These are phyloP conservation scores for Fraxinus paxiana DNA, from an alignment of 305 asterid species.

Conservation along the genomic window DNA sequence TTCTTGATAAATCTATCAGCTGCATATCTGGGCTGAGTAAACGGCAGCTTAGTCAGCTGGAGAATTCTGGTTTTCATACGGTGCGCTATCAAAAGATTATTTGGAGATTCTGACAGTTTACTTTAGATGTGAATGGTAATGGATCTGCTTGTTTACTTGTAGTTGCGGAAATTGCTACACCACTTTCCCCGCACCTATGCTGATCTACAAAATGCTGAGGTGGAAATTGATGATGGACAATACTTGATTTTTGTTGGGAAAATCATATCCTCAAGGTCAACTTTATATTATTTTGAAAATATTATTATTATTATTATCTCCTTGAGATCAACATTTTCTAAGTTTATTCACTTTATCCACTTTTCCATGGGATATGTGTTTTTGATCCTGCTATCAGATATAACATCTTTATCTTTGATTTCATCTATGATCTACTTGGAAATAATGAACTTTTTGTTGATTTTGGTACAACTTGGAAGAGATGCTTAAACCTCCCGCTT, in stretches of 20 bases:
- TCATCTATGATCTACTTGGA: background rate
- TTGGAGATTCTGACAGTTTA: constrained; percentile 1
- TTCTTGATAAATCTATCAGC: constrained; percentile 60
- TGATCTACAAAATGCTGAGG: constrained; percentile 80
- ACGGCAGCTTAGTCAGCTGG: constrained; percentile 58
- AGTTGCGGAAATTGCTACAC: constrained; percentile 82
- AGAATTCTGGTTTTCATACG: constrained; percentile 76
- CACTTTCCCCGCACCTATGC: constrained; percentile 97
- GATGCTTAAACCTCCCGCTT: background rate
- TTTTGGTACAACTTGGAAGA: background rate
- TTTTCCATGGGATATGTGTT: background rate
- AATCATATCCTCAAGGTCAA: constrained; percentile 72
- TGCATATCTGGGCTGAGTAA: constrained; percentile 66
- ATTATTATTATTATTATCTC: background rate
- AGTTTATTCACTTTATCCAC: background rate
- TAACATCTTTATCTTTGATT: background rate
- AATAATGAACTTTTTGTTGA: background rate
- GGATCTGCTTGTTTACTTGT: constrained; percentile 35
- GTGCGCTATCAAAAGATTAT: constrained; percentile 36
- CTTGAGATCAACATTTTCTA: background rate
- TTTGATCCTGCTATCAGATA: background rate
- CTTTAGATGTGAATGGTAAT: constrained; percentile 30
- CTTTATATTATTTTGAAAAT: background rate
- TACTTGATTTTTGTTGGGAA: constrained; percentile 82
- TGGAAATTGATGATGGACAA: constrained; percentile 77